Evolutionary conservation across 2,329 filamentous ascomycete genomes (phyloP).

Genomic region (Penicillium sp.): DNA sequence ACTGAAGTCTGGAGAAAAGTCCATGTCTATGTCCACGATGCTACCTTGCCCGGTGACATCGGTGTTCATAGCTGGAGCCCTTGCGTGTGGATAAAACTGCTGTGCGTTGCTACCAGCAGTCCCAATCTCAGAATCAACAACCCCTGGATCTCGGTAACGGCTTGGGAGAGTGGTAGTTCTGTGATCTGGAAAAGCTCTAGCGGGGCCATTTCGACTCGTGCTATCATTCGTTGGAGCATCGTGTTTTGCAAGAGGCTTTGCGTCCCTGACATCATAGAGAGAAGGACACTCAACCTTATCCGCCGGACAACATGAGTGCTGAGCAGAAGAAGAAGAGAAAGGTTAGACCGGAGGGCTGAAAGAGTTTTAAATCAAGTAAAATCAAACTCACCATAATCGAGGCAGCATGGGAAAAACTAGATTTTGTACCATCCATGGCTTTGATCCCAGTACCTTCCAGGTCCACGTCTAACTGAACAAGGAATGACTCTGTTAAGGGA

Average conservation of each 20-base stretch:
- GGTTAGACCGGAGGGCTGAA: constrained; percentile 3
- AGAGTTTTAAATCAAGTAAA: neutral
- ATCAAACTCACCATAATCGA: constrained; percentile 17
- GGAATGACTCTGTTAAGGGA: constrained; percentile 89
- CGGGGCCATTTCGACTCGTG: constrained; percentile 5
- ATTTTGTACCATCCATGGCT: constrained; percentile 21
- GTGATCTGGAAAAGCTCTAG: constrained; percentile 6
- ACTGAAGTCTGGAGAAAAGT: constrained; percentile 35
- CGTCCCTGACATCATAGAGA: constrained; percentile 13
- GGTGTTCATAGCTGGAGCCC: constrained; percentile 6
- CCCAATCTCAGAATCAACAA: neutral
- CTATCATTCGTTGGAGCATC: constrained; percentile 2
- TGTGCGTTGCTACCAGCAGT: constrained; percentile 3
- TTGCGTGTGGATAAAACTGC: constrained; percentile 14
- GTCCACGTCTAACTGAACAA: constrained; percentile 91
- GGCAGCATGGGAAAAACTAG: constrained; percentile 6
- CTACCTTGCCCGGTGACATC: constrained; percentile 2
- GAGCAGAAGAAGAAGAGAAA: neutral
- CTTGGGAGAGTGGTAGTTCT: constrained; percentile 30
- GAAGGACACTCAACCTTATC: constrained; percentile 15
- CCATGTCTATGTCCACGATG: constrained; percentile 34
- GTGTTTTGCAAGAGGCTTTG: neutral
- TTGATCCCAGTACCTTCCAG: constrained; percentile 63
- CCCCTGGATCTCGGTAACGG: constrained; percentile 24
- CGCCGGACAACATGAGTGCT: constrained; percentile 17